Percentiles rank a stretch among this genome's conserved stretches.
Conservation (phyloP, 1,284 basidiomycete genomes). For the Heliocybe sulcata region DNA sequence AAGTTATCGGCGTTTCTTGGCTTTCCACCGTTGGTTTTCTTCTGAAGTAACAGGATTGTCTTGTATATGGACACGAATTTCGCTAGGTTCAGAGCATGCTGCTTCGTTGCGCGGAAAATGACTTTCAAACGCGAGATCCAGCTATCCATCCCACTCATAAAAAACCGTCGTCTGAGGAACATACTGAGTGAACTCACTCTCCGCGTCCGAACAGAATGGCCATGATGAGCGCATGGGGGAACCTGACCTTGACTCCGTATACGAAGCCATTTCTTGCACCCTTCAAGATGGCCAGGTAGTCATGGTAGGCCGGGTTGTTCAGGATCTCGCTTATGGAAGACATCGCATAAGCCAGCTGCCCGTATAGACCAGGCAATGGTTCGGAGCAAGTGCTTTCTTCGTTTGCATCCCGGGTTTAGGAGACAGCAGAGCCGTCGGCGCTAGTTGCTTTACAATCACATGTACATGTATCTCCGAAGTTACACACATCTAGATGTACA, state of each 20-base stretch:
- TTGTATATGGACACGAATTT: slow-evolving; percentile 97
- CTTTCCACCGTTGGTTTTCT: slow-evolving; percentile 76
- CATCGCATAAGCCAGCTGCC: background rate
- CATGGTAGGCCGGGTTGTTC: slow-evolving; percentile 75
- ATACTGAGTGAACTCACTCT: slow-evolving; percentile 42
- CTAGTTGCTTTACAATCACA: background rate
- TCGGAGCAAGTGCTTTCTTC: background rate
- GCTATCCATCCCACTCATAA: slow-evolving; percentile 30
- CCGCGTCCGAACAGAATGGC: slow-evolving; percentile 90
- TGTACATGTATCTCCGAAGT: background rate
- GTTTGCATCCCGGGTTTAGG: background rate
- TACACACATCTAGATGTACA: no score
- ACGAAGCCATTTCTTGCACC: slow-evolving; percentile 94
- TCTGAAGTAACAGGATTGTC: slow-evolving; percentile 74
- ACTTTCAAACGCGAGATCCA: slow-evolving; percentile 60
- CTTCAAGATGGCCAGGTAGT: slow-evolving; percentile 88
- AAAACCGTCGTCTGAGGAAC: slow-evolving; percentile 23
- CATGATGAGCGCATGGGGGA: slow-evolving; percentile 99
- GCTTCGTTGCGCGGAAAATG: slow-evolving; percentile 85
- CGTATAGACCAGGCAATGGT: background rate
- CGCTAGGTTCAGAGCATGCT: slow-evolving; percentile 84
- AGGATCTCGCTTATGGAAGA: slow-evolving; percentile 36
- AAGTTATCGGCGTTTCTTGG: slow-evolving; percentile 81
- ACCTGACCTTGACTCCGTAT: slow-evolving; percentile 87
- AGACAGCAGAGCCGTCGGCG: background rate